Conservation (phyloP, 257 asterid species). For the Solanum chiquidenum region DNA sequence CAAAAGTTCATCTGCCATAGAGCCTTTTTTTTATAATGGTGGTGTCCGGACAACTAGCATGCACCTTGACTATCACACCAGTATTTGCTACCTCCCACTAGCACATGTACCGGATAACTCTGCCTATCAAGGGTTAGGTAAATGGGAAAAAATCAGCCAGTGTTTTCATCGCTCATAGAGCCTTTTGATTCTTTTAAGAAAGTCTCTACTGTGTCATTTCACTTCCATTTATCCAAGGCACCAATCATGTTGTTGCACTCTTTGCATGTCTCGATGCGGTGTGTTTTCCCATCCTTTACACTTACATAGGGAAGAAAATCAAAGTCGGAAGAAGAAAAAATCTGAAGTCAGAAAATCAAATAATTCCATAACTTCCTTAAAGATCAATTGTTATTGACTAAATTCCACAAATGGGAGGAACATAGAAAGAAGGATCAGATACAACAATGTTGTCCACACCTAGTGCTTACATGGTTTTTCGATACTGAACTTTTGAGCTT, state of each 20-base stretch:
- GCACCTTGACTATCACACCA: background rate
- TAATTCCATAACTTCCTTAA: background rate
- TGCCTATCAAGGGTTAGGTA: background rate
- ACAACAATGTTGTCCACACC: slow-evolving; percentile 10
- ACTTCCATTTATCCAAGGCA: background rate
- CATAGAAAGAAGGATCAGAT: slow-evolving; percentile 1
- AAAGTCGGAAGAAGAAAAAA: background rate
- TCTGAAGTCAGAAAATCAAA: background rate
- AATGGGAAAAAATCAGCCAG: background rate
- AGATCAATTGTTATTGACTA: background rate
- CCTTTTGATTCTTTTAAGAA: background rate
- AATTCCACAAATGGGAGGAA: background rate
- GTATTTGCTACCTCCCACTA: background rate
- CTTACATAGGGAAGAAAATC: background rate
- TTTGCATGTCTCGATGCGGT: background rate
- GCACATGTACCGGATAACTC: background rate
- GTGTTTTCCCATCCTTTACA: background rate
- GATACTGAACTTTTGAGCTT: slow-evolving; percentile 65
- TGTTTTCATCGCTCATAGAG: background rate
- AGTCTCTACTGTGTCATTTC: background rate
- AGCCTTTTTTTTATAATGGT: background rate
- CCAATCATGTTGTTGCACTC: background rate
- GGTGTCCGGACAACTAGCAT: background rate
- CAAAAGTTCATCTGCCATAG: background rate
- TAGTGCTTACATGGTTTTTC: slow-evolving; percentile 37